Base-by-base conservation (phyloP, 495 filamentous ascomycete species). In the Annulohypoxylon moriforme region DNA sequence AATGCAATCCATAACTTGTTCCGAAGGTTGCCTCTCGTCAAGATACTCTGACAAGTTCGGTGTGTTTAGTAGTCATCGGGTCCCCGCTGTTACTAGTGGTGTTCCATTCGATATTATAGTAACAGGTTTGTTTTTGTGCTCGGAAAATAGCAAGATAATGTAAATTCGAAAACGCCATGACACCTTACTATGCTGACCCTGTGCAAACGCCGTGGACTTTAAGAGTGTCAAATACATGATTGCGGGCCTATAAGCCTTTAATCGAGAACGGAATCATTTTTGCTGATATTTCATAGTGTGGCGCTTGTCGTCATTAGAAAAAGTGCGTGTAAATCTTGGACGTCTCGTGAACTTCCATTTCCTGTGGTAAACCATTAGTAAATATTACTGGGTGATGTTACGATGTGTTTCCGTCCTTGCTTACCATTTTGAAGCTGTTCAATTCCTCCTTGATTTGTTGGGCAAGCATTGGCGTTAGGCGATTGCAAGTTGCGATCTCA, bases 301-400 rank as follows among this genome's bases (percentile, higher is more conserved):
- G 55, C 69, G 66, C 75, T 76, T 68, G 72, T 75, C 73, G 72
- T 83, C 83, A 74, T 87, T 80, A 99, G 84, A 99, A 97, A 88
- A 98, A 99, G 87, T 99, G 96, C 74, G 96, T 99, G 86, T 98
- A 97, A 72, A 97, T 92, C 82, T 98, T 98, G 61, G 96, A 98
- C 79, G 91, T 92, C 83, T 97, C 94, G 78, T 99, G 96, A 77
- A 99, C 96, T 85, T 98, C 96, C 96, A 99, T 99, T 83, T 99
- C 96, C 96, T 99, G 69, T 24, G 20, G n/a, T 16, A 5, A 56
- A 78, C 74, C 60, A 70, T 86, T 71, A 86, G 78, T 70, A 62
- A 61, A 20, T 9, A 40, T 0, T 40, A 4, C 13, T 18, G 4
- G 14, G 55, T 7, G 27, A 55, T 1, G 20, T 24, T 25, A 27